Percentiles rank a stretch among this genome's conserved stretches.
These are phyloP conservation scores for Sungouiella thailandica DNA, from an alignment of 805 yeast genomes.

Conservation along the genomic window DNA sequence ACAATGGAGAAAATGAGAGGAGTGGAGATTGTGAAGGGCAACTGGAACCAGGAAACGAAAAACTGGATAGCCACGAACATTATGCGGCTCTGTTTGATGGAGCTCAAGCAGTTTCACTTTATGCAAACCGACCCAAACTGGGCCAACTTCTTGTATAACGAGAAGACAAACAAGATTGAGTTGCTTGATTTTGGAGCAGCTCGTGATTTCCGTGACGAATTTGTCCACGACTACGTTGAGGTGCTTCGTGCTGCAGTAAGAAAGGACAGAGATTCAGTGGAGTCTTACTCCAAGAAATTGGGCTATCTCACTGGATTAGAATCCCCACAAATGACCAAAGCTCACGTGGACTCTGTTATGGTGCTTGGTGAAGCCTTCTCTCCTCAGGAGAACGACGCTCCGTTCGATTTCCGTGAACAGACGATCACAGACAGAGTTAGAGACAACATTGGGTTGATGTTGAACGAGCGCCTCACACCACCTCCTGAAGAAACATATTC, in stretches of 20 bases:
- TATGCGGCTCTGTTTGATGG: conserved; percentile 81
- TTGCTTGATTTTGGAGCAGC: conserved; percentile 95
- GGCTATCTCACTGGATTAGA: conserved; percentile 94
- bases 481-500: conserved; percentile 99
- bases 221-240: conserved; percentile 62
- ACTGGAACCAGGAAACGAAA: conserved; percentile 67
- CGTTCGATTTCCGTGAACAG: conserved; percentile 74
- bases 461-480: conserved; percentile 85
- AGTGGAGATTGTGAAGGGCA: conserved; percentile 69
- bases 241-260: conserved; percentile 71
- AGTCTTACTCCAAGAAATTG: conserved; percentile 59
- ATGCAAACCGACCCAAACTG: conserved; percentile 99
- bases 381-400: conserved; percentile 42
- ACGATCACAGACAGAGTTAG: conserved; percentile 93
- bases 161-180: conserved; percentile 66
- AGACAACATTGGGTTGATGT: conserved; percentile 82
- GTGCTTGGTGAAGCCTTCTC: conserved; percentile 91
- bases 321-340: conserved; percentile 78
- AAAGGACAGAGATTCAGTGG: conserved; percentile 60
- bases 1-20: conserved; percentile 92
- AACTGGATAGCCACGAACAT: conserved; percentile 81
- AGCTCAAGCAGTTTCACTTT: conserved; percentile 76
- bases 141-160: conserved; percentile 92
- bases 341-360: conserved; percentile 87
- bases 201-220: conserved; percentile 65